Evolutionary conservation across 345 rosid species (phyloP), one percentile per base, ranked within the genome.

Genomic region (Citrus trifoliata): DNA sequence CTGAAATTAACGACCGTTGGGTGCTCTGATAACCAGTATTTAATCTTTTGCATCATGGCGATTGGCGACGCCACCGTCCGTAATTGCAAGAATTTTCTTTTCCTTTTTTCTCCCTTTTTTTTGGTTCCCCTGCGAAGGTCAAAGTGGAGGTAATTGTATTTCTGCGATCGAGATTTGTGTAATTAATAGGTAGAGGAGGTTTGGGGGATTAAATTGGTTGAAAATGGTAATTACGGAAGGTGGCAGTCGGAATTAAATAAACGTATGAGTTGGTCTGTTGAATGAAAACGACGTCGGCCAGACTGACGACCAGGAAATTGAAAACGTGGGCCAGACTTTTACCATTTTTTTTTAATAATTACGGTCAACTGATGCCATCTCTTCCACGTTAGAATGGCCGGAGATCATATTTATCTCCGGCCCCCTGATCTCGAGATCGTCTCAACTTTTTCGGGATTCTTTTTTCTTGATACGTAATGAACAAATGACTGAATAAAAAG

Each of bases 1-100:
- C 98, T 90, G 93, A 95, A 95, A 80, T 85, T 90, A 0, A 95
- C 91, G 78, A 95, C 86, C 21, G 83, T 67, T 0, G 98, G 98
- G 79, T 96, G 99, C 67, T 94, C 93, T 30, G 97, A 78, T 48
- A 96, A 76, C 83, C 78, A 90, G 82, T 90, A 90, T 10, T 16
- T 86, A 7, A 87, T 35, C 30, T 73, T 65, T 14, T 60, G 82
- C 51, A 72, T 56, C 19, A 16, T 18, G 58, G 22, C 56, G 9
- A 35, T 35, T 35, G 7, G 37, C 37, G 48, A 42, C 48, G 16
- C 3, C 16, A 0, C 51, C 51, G 18, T 13, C 51, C 51, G 51
- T 46, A 46, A 46, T 46, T 3, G 51, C 51, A 46, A 46, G 46
- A 40, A 3, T 3, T 46, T 1, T 46, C n/a, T 10, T 46, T 0